phyloP scores from a whole-genome alignment of 306 rosid species.

The Argentina anserina region DNA sequence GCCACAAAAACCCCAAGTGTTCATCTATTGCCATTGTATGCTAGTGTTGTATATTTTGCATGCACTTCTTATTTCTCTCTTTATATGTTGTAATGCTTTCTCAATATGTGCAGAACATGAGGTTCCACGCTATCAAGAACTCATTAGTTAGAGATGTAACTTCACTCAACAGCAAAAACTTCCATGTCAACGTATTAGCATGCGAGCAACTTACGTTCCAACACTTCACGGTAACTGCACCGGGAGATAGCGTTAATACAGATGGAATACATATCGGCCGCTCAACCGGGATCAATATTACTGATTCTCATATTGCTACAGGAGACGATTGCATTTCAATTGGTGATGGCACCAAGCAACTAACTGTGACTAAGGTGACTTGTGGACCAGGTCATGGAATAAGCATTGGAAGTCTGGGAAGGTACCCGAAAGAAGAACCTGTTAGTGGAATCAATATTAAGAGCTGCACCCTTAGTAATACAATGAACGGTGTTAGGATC shows the following conservation, averaged over 20 bases:
- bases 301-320: neutral
- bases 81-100: neutral
- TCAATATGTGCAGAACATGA: constrained; percentile 29
- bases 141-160: neutral
- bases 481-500: neutral
- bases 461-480: neutral
- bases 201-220: neutral
- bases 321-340: neutral
- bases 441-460: neutral
- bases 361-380: neutral
- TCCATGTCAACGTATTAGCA: neutral
- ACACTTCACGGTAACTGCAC: neutral
- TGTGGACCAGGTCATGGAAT: neutral
- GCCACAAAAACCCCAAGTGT: constrained; percentile 1
- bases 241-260: neutral
- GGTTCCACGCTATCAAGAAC: constrained; percentile 17
- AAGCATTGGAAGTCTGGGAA: constrained; percentile 2
- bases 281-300: constrained; percentile 1
- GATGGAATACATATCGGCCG: neutral
- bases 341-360: neutral
- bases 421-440: neutral
- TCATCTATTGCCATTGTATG: neutral
- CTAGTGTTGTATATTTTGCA: neutral
- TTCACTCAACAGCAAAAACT: neutral
- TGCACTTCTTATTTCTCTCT: neutral